Evolutionary conservation across 768 basidiomycete species (phyloP).

Genomic region (Russula olivacea): DNA sequence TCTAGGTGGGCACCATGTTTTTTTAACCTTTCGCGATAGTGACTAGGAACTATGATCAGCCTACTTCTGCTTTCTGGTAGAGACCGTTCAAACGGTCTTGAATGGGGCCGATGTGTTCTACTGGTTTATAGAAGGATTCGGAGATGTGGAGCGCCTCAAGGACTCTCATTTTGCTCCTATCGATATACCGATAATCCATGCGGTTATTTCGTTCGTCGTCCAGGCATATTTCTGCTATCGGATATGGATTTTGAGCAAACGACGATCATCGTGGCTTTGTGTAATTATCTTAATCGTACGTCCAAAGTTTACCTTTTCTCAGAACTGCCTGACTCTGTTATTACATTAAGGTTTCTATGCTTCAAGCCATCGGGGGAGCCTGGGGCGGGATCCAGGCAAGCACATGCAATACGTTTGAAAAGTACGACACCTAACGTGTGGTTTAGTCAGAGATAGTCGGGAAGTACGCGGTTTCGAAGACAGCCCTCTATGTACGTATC

Average conservation of each 20-base stretch:
- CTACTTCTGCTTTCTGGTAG: slow-evolving; percentile 27
- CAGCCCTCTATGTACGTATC: slow-evolving; percentile 8
- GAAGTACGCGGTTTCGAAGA: slow-evolving; percentile 6
- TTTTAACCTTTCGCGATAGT: background rate
- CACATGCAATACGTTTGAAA: background rate
- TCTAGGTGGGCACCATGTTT: background rate
- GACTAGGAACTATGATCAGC: slow-evolving; percentile 20
- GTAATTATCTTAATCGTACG: slow-evolving; percentile 5
- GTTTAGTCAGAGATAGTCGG: background rate
- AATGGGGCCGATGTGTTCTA: slow-evolving; percentile 29
- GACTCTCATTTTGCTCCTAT: slow-evolving; percentile 27
- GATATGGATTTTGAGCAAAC: slow-evolving; percentile 28
- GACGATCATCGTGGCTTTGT: slow-evolving; percentile 9
- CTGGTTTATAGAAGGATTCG: slow-evolving; percentile 31
- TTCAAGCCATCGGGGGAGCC: background rate
- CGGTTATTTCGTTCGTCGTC: slow-evolving; percentile 28
- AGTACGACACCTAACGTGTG: background rate
- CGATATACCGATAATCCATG: slow-evolving; percentile 30
- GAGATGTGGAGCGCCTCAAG: slow-evolving; percentile 28
- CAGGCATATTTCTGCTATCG: slow-evolving; percentile 34
- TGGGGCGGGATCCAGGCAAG: slow-evolving; percentile 18
- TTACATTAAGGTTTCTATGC: background rate
- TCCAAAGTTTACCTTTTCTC: background rate
- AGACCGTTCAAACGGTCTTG: slow-evolving; percentile 28
- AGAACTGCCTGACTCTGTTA: background rate